A percentile compares a stretch with the other conserved stretches of the same genome.
phyloP scores from a whole-genome alignment of 306 rosid species.

The Inga oerstediana region DNA sequence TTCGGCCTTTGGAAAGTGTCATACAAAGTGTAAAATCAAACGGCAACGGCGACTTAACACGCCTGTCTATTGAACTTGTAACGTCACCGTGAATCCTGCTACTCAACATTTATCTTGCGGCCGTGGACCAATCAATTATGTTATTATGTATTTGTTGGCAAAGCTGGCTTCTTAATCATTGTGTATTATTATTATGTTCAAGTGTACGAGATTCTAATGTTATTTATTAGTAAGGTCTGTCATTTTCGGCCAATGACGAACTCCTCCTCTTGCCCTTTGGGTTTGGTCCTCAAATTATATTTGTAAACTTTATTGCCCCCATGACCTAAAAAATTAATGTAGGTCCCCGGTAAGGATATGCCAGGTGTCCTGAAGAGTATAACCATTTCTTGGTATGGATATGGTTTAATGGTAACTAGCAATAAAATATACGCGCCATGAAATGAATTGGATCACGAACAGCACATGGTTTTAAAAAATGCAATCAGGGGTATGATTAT shows the following conservation, averaged over 20 bases:
- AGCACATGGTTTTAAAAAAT: background rate
- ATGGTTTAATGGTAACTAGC: background rate
- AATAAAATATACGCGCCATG: background rate
- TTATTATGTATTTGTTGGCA: background rate
- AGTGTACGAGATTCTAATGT: background rate
- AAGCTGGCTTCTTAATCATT: background rate
- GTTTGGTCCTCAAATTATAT: background rate
- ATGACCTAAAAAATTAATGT: background rate
- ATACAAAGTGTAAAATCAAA: background rate
- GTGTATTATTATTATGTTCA: background rate
- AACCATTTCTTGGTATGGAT: background rate
- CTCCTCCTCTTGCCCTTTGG: background rate
- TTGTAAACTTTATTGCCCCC: background rate
- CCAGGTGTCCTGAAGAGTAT: background rate
- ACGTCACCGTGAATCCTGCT: background rate
- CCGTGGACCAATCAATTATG: background rate
- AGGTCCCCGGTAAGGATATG: background rate
- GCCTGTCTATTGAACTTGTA: background rate
- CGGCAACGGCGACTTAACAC: background rate
- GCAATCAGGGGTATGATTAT: background rate
- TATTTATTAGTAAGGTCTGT: background rate
- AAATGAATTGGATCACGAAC: background rate
- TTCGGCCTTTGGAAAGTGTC: background rate
- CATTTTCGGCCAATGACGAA: background rate
- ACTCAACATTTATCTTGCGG: background rate